Percentiles rank a stretch among this genome's conserved stretches.
These are phyloP conservation scores for Aspergillus asperescens DNA, from an alignment of 495 filamentous ascomycete species.

Conservation along the genomic window DNA sequence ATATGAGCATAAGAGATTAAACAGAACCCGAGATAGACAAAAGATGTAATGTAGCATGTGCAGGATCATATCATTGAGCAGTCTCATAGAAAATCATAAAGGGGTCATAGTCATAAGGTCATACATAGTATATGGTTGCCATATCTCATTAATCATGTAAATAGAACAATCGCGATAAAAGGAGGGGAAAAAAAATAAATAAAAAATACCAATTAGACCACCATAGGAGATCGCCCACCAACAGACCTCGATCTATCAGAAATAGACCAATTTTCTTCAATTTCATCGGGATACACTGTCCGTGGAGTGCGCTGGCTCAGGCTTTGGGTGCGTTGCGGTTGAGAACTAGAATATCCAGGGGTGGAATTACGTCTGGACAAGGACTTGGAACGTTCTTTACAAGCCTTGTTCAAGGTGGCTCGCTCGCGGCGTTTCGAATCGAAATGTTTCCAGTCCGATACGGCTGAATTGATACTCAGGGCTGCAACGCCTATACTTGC, in stretches of 20 bases:
- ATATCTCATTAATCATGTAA: too few species aligned
- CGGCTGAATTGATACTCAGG: constrained; percentile 77
- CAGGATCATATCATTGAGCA: too few species aligned
- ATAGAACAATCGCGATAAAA: too few species aligned
- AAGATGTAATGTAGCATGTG: too few species aligned
- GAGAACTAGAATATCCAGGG: neutral
- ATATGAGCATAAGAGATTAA: too few species aligned
- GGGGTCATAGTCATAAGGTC: too few species aligned
- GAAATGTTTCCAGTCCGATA: constrained; percentile 67
- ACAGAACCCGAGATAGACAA: too few species aligned
- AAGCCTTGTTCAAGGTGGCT: constrained; percentile 48
- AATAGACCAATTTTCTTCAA: constrained; percentile 17
- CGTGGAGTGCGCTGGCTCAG: neutral
- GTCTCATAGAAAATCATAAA: too few species aligned
- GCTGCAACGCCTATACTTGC: constrained; percentile 79
- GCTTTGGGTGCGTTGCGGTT: constrained; percentile 9
- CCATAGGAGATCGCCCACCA: constrained; percentile 5
- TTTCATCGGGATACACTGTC: constrained; percentile 20
- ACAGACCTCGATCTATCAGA: constrained; percentile 10
- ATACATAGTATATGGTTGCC: too few species aligned
- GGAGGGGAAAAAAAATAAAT: too few species aligned
- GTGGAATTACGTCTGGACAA: neutral
- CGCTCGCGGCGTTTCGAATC: constrained; percentile 54
- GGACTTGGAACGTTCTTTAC: constrained; percentile 14
- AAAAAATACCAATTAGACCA: constrained; percentile 4